phyloP scores from a whole-genome alignment of 225 moss, liverwort and hornwort genomes.

The Physcomitrellopsis africana region DNA sequence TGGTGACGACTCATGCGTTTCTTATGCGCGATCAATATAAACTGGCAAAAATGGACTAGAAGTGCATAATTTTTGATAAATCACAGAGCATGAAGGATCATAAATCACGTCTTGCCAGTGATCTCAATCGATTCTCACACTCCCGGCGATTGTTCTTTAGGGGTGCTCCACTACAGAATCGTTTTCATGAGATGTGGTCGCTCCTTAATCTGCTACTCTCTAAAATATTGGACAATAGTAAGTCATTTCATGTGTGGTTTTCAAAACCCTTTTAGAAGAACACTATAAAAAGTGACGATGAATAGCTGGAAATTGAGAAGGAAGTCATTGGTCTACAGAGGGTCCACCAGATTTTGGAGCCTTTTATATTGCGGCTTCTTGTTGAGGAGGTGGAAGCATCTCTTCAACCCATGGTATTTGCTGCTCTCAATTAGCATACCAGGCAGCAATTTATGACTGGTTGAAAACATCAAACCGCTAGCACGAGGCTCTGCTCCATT shows the following conservation, averaged over 20 bases:
- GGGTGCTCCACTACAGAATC: slow-evolving; percentile 75
- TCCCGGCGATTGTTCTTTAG: slow-evolving; percentile 68
- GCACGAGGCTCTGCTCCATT: slow-evolving; percentile 67
- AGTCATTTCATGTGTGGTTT: slow-evolving; percentile 79
- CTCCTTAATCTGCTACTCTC: slow-evolving; percentile 73
- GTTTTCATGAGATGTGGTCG: slow-evolving; percentile 75
- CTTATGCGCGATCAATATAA: slow-evolving; percentile 78
- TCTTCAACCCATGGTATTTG: slow-evolving; percentile 68
- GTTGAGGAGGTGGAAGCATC: slow-evolving; percentile 83
- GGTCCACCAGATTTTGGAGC: slow-evolving; percentile 75
- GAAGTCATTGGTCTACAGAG: slow-evolving; percentile 77
- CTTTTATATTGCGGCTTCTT: slow-evolving; percentile 73
- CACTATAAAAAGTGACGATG: slow-evolving; percentile 64
- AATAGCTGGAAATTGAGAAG: slow-evolving; percentile 81
- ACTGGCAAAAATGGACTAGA: slow-evolving; percentile 75
- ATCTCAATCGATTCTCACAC: slow-evolving; percentile 67
- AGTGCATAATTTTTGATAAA: slow-evolving; percentile 75
- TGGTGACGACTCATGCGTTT: slow-evolving; percentile 75
- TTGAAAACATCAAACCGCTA: slow-evolving; percentile 64
- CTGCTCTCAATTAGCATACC: slow-evolving; percentile 71
- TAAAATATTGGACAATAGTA: slow-evolving; percentile 77
- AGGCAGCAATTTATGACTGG: slow-evolving; percentile 81
- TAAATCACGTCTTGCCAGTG: slow-evolving; percentile 75
- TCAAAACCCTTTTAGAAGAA: slow-evolving; percentile 76
- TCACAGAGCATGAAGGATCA: slow-evolving; percentile 80